Percentiles rank a stretch among this genome's conserved stretches.
phyloP scores from a whole-genome alignment of 2,329 filamentous ascomycete species.

The Fusarium kyushuense region DNA sequence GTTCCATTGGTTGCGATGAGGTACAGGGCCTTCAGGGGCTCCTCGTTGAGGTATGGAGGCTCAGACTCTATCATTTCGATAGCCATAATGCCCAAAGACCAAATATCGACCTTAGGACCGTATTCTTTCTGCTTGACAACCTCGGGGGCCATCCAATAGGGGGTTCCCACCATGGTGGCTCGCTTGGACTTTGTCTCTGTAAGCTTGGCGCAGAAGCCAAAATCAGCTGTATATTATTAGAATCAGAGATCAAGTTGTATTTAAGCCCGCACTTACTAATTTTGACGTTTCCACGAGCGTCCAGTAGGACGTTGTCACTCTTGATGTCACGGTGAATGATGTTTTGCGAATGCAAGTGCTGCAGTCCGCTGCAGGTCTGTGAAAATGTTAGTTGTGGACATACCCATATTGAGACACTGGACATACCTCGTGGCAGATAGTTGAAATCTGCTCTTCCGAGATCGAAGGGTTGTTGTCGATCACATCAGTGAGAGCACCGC shows the following conservation, averaged over 20 bases:
- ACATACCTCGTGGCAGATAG: slow-evolving; percentile 92
- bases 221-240: slow-evolving; percentile 77
- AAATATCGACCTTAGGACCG: slow-evolving; percentile 97
- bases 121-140: slow-evolving; percentile 99
- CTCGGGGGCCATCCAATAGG: slow-evolving; percentile 99
- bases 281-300: slow-evolving; percentile 95
- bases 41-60: slow-evolving; percentile 97
- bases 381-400: slow-evolving; percentile 40
- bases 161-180: slow-evolving; percentile 98
- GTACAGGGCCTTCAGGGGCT: slow-evolving; percentile 96
- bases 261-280: slow-evolving; percentile 76
- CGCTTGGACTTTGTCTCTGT: slow-evolving; percentile 97
- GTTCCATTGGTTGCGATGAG: slow-evolving; percentile 98
- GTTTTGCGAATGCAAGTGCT: slow-evolving; percentile 93
- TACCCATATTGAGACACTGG: slow-evolving; percentile 9
- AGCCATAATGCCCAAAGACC: slow-evolving; percentile 99
- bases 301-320: slow-evolving; percentile 96
- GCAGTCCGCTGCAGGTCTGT: slow-evolving; percentile 93
- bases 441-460: slow-evolving; percentile 96
- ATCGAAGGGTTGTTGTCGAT: slow-evolving; percentile 98
- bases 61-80: slow-evolving; percentile 99
- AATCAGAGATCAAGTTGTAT: not conserved
- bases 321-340: slow-evolving; percentile 99
- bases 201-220: slow-evolving; percentile 98
- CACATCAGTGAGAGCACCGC: slow-evolving; percentile 95